Conservation (phyloP, 1,284 basidiomycete species). For the Mrakiaceae sp. region DNA sequence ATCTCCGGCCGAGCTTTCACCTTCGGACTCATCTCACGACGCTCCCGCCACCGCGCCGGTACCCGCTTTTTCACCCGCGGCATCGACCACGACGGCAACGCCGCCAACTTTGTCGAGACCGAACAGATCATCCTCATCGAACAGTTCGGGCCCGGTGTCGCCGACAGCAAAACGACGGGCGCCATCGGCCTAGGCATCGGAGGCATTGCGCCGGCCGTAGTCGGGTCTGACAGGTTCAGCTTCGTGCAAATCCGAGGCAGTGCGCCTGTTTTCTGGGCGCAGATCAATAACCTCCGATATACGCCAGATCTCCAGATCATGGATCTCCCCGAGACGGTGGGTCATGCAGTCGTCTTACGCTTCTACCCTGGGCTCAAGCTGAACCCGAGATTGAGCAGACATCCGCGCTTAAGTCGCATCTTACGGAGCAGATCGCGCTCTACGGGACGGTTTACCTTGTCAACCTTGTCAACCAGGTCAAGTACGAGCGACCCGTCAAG, state of each 20-base stretch:
- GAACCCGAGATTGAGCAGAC: constrained; percentile 39
- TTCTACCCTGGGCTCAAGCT: neutral
- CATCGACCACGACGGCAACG: constrained; percentile 54
- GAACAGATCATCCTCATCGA: constrained; percentile 82
- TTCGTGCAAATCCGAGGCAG: constrained; percentile 91
- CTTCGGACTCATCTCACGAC: constrained; percentile 79
- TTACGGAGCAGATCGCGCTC: constrained; percentile 57
- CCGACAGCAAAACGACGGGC: constrained; percentile 19
- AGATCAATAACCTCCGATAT: constrained; percentile 91
- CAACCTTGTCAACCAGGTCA: constrained; percentile 92
- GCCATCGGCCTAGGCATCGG: neutral
- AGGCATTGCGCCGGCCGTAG: constrained; percentile 28
- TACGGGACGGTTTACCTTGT: constrained; percentile 79
- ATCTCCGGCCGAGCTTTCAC: constrained; percentile 72
- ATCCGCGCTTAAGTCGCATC: constrained; percentile 59
- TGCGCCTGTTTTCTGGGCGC: constrained; percentile 92
- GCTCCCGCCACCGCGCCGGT: constrained; percentile 85
- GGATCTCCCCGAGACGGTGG: constrained; percentile 73
- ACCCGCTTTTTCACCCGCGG: constrained; percentile 96
- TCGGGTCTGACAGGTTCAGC: constrained; percentile 47
- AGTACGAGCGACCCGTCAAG: constrained; percentile 89
- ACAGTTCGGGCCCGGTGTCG: constrained; percentile 34
- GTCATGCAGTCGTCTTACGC: constrained; percentile 21
- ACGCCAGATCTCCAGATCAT: constrained; percentile 95
- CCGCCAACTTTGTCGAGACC: constrained; percentile 86